Conservation (phyloP, 208 protist genomes). For the Trypanosomatidae sp. region DNA sequence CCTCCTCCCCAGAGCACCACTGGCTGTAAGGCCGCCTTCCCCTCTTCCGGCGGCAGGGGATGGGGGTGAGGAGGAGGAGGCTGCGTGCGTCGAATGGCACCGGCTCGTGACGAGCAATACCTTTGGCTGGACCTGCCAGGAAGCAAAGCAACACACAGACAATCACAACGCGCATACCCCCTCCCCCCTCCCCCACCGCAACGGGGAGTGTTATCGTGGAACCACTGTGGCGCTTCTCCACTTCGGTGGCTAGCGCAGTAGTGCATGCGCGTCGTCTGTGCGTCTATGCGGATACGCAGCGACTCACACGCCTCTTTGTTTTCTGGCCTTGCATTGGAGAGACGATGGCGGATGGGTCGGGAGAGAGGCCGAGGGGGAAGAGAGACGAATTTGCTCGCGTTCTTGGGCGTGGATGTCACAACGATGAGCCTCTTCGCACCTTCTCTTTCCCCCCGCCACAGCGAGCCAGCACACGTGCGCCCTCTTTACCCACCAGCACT, state of each 20-base stretch:
- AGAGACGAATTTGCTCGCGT: not conserved
- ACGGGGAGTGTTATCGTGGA: too few species aligned
- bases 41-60: not conserved
- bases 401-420: not conserved
- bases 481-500: not conserved
- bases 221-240: too few species aligned
- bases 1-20: not conserved
- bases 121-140: not conserved
- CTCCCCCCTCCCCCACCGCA: too few species aligned
- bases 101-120: not conserved
- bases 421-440: not conserved
- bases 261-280: too few species aligned
- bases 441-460: constrained; percentile 1
- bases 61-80: not conserved
- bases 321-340: too few species aligned
- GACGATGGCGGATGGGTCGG: not conserved
- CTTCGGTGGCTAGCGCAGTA: too few species aligned
- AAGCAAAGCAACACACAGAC: not conserved
- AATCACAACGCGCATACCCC: not conserved
- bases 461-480: not conserved
- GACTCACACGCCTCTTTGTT: too few species aligned
- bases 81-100: not conserved
- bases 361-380: too few species aligned
- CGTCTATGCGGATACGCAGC: too few species aligned
- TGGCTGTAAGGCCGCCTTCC: not conserved